Conservation (phyloP, 2,329 filamentous ascomycete species). For the Diaporthe humulicola region DNA sequence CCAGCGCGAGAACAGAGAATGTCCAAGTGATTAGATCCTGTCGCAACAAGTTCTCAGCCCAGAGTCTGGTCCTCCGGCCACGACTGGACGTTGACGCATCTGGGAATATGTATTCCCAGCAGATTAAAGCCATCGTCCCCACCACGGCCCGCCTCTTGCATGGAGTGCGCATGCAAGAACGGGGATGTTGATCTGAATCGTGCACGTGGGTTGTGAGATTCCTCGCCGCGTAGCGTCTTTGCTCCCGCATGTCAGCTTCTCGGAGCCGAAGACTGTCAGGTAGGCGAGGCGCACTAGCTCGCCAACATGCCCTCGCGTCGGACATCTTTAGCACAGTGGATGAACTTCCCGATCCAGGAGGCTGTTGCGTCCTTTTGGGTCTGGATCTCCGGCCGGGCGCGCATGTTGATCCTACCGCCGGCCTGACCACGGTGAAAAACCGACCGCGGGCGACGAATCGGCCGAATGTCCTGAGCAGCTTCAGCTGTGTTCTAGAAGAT, state of each 20-base stretch:
- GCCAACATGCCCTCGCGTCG: slow-evolving; percentile 1
- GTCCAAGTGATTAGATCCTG: not conserved
- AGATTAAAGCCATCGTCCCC: slow-evolving; percentile 7
- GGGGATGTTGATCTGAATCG: slow-evolving; percentile 28
- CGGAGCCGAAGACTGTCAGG: slow-evolving; percentile 18
- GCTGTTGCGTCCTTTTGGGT: not conserved
- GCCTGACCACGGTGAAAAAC: not conserved
- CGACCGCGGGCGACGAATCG: not conserved
- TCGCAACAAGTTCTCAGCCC: not conserved
- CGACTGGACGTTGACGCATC: not conserved
- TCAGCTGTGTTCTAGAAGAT: not conserved
- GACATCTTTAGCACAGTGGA: slow-evolving; percentile 1
- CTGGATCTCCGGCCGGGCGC: slow-evolving; percentile 13
- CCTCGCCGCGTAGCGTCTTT: slow-evolving; percentile 13
- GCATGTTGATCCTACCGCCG: slow-evolving; percentile 24
- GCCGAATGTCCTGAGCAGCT: not conserved
- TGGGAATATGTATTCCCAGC: not conserved
- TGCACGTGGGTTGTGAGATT: slow-evolving; percentile 29
- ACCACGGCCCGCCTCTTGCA: slow-evolving; percentile 26
- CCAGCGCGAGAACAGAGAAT: not conserved
- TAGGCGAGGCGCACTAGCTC: slow-evolving; percentile 22
- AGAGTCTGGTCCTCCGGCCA: not conserved
- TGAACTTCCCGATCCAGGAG: slow-evolving; percentile 2
- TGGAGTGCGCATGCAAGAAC: slow-evolving; percentile 28
- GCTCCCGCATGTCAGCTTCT: slow-evolving; percentile 17